Percentiles rank a stretch among this genome's conserved stretches.
Conservation (phyloP, 2,329 filamentous ascomycete genomes). For the Dothistroma pini region DNA sequence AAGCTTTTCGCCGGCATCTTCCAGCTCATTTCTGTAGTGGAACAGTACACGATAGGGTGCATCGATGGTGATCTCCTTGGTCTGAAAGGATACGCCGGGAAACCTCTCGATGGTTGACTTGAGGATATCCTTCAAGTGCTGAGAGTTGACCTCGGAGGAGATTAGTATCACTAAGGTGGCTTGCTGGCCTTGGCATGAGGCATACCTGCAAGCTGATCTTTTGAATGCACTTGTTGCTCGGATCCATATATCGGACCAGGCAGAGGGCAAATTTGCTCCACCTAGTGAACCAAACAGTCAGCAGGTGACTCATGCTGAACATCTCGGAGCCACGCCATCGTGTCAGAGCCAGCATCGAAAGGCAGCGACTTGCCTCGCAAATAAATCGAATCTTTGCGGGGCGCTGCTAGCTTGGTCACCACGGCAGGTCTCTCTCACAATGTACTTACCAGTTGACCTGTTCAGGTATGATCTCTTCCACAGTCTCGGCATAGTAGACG, state of each 20-base stretch:
- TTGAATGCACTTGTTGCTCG: conserved; percentile 19
- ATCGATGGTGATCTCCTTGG: conserved; percentile 30
- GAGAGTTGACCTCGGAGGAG: conserved; percentile 25
- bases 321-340: background rate
- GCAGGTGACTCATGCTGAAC: conserved; percentile 7
- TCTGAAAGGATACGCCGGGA: conserved; percentile 31
- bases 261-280: conserved; percentile 27
- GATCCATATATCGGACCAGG: conserved; percentile 19
- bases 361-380: background rate
- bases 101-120: conserved; percentile 25
- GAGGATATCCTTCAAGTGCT: conserved; percentile 32
- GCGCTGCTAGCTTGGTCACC: background rate
- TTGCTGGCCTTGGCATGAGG: background rate
- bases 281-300: conserved; percentile 14
- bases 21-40: conserved; percentile 30
- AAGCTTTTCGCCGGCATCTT: conserved; percentile 19
- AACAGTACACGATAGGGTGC: conserved; percentile 30
- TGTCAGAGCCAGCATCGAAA: background rate
- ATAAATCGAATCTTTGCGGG: background rate
- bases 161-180: background rate
- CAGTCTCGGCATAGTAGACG: conserved; percentile 28
- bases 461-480: conserved; percentile 28
- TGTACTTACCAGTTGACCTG: conserved; percentile 24
- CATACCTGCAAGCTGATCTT: conserved; percentile 21
- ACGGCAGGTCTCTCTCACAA: background rate